phyloP scores from a whole-genome alignment of 2,329 filamentous ascomycete species.

The Aspergillus glaucus region DNA sequence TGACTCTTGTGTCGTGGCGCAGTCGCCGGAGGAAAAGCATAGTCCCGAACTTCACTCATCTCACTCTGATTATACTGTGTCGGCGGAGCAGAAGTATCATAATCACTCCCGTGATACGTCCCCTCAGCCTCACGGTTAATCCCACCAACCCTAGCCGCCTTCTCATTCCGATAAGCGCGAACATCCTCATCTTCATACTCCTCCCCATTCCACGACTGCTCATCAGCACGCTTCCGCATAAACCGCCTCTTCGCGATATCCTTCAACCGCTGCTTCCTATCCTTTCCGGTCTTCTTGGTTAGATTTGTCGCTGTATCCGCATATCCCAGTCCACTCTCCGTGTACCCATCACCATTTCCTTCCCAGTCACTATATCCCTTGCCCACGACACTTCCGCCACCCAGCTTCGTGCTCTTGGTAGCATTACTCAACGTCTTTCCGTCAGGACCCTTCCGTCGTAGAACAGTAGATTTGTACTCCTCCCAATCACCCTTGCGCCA shows the following conservation, averaged over 20 bases:
- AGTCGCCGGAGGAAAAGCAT: slow-evolving; percentile 19
- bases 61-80: slow-evolving; percentile 43
- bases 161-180: slow-evolving; percentile 78
- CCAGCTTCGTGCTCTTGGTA: slow-evolving; percentile 73
- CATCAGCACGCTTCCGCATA: slow-evolving; percentile 35
- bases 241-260: slow-evolving; percentile 32
- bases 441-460: slow-evolving; percentile 82
- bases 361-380: slow-evolving; percentile 55
- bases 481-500: slow-evolving; percentile 89
- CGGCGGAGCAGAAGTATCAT: slow-evolving; percentile 57
- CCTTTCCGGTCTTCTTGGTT: slow-evolving; percentile 21
- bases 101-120: slow-evolving; percentile 73
- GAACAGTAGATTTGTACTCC: slow-evolving; percentile 92
- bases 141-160: slow-evolving; percentile 77
- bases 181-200: slow-evolving; percentile 60
- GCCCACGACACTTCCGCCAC: slow-evolving; percentile 70
- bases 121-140: slow-evolving; percentile 78
- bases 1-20: slow-evolving; percentile 17
- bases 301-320: slow-evolving; percentile 40
- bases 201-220: slow-evolving; percentile 52
- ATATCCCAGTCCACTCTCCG: slow-evolving; percentile 30
- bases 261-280: slow-evolving; percentile 31
- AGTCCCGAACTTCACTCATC: slow-evolving; percentile 45
- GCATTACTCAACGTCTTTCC: slow-evolving; percentile 78
- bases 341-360: slow-evolving; percentile 46